These are phyloP conservation scores for Aspergillus neotritici DNA, from an alignment of 2,329 filamentous ascomycete species.

Conservation along the genomic window DNA sequence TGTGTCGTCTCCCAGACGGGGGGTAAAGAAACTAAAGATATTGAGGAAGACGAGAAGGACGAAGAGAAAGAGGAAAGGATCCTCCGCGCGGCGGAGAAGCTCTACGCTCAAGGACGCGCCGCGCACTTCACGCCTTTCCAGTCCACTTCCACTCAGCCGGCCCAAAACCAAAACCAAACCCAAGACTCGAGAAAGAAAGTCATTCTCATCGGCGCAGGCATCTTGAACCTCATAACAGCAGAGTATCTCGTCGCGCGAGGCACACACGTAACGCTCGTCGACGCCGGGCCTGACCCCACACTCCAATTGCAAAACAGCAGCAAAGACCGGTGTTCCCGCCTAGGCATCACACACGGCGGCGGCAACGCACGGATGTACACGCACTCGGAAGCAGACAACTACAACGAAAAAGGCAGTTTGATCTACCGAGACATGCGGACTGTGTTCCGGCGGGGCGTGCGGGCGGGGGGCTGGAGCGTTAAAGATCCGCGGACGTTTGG, in stretches of 20 bases:
- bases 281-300: not conserved
- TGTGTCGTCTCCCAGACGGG: no score
- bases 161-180: not conserved
- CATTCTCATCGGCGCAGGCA: conserved; percentile 1
- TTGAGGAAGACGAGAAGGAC: no score
- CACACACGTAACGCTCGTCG: not conserved
- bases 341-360: conserved; percentile 1
- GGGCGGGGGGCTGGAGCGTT: not conserved
- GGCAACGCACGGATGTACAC: conserved; percentile 3
- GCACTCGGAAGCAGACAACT: conserved; percentile 2
- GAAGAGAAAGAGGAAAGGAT: no score
- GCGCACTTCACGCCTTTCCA: no score
- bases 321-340: not conserved
- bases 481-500: not conserved
- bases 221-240: conserved; percentile 3
- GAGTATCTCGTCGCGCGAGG: conserved; percentile 1
- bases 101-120: no score
- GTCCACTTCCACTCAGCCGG: no score
- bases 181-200: no score
- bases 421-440: conserved; percentile 1
- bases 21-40: no score
- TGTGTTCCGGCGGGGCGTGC: not conserved
- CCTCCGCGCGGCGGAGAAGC: no score
- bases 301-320: no score
- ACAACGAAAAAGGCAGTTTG: conserved; percentile 2